phyloP scores from a whole-genome alignment of 805 yeast genomes.

The Blastobotrys chiropterorum region DNA sequence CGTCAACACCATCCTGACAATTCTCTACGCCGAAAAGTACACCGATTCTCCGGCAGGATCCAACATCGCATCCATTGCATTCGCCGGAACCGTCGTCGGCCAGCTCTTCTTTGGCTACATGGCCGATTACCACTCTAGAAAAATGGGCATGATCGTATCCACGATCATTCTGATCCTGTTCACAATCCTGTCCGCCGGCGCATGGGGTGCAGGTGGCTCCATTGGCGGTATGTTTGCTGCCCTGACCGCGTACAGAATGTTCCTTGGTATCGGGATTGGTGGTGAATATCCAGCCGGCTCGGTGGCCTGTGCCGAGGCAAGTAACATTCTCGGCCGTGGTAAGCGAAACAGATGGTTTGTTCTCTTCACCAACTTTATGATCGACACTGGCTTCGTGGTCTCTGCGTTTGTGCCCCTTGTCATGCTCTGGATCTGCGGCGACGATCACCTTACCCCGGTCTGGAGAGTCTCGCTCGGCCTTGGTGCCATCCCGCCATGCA shows the following conservation, averaged over 20 bases:
- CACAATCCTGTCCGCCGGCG: conserved; percentile 72
- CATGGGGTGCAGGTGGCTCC: conserved; percentile 74
- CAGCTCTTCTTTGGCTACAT: conserved; percentile 74
- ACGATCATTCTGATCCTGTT: conserved; percentile 69
- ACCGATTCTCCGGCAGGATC: conserved; percentile 60
- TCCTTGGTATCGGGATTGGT: conserved; percentile 88
- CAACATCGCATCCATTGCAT: conserved; percentile 81
- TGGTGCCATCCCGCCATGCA: conserved; percentile 83
- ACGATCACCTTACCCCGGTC: conserved; percentile 64
- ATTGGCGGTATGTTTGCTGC: conserved; percentile 78
- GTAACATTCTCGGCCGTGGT: conserved; percentile 71
- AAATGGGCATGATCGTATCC: conserved; percentile 74
- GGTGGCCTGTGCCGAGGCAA: conserved; percentile 89
- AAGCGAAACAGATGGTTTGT: conserved; percentile 82
- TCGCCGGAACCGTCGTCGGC: conserved; percentile 88
- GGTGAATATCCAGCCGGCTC: conserved; percentile 94
- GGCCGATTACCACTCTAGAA: conserved; percentile 76
- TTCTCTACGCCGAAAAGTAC: conserved; percentile 60
- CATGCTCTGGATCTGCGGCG: conserved; percentile 72
- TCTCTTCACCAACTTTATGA: conserved; percentile 84
- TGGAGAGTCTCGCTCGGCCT: conserved; percentile 91
- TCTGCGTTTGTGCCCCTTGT: conserved; percentile 84
- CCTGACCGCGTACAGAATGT: conserved; percentile 75
- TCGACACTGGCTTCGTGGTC: conserved; percentile 79
- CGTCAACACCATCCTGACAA: conserved; percentile 62